Evolutionary conservation across 768 basidiomycete genomes (phyloP), one percentile per base, ranked within the genome.

Genomic region (Boletus pseudopeckii): DNA sequence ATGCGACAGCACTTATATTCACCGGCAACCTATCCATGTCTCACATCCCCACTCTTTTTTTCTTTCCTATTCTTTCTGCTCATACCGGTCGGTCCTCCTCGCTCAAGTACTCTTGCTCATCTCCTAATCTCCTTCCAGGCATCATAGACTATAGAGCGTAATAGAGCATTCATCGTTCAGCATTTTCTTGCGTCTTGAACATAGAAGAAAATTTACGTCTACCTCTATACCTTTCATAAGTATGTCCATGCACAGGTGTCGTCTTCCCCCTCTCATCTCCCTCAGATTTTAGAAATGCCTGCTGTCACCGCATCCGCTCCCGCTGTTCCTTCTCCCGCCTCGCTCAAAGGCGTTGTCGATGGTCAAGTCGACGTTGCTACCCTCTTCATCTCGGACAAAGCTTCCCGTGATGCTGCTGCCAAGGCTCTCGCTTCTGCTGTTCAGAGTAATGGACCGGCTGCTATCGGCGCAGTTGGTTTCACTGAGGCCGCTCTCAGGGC

Each of bases 351-450:
- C 54, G 77, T 80, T 57, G 76, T 80, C 50, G 80, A 80, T 52
- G 82, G 79, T 64, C 79, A 84, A 64, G 74, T 91, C 59, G 87
- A 94, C 72, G 71, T 88, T 57, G 71, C 88, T 50, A 71, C 85
- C 56, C 86, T 96, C 61, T 92, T 96, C 67, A 83, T 80, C 60
- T 77, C 88, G 61, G 94, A 96, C 78, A 94, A 93, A 77, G 80
- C 85, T 59, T 75, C 82, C 51, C 90, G 92, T 66, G 82, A 83
- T 43, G 74, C 85, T 53, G 84, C 92, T 36, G 86, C 83, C 55
- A 75, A 80, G 63, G 72, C 80, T 36, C 77, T 98, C 61, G 87
- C 83, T 60, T 81, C 85, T 54, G 74, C 82, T 70, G 84, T 82
- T 61, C 83, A 92, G 84, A 91, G 91, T 75, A 82, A 90, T 53